Evolutionary conservation across 352 stramenopile genomes (phyloP).

Genomic region (Globisporangium cylindrosporum): DNA sequence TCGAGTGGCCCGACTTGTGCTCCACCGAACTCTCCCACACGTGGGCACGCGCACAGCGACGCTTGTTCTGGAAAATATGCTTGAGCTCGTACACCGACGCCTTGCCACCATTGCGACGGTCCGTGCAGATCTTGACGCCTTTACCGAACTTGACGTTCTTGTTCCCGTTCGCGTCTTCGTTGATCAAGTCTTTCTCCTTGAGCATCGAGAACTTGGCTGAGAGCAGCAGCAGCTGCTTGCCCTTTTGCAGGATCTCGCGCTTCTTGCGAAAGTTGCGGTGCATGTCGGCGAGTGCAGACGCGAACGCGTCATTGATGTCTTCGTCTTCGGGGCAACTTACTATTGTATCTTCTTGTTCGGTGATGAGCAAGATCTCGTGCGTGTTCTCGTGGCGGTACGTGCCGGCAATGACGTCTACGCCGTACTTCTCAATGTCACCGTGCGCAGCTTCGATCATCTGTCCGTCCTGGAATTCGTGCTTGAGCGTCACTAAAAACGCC

Average conservation of each 20-base stretch:
- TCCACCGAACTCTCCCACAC: slow-evolving; percentile 72
- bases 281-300: slow-evolving; percentile 64
- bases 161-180: slow-evolving; percentile 82
- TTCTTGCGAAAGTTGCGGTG: slow-evolving; percentile 74
- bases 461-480: slow-evolving; percentile 65
- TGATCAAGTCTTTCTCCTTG: slow-evolving; percentile 83
- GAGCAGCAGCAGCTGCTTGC: slow-evolving; percentile 74
- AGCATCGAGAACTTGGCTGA: slow-evolving; percentile 89
- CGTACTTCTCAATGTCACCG: slow-evolving; percentile 73
- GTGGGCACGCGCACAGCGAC: slow-evolving; percentile 67
- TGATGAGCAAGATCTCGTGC: slow-evolving; percentile 74
- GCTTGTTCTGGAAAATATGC: slow-evolving; percentile 86
- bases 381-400: slow-evolving; percentile 41
- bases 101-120: slow-evolving; percentile 40
- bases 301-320: slow-evolving; percentile 81
- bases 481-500: slow-evolving; percentile 78
- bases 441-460: slow-evolving; percentile 70
- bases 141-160: slow-evolving; percentile 84
- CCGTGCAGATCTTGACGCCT: slow-evolving; percentile 72
- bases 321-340: slow-evolving; percentile 70
- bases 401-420: slow-evolving; percentile 75
- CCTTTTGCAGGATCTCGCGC: slow-evolving; percentile 72
- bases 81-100: slow-evolving; percentile 80
- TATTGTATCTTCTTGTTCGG: slow-evolving; percentile 79
- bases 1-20: slow-evolving; percentile 28